These are phyloP conservation scores for Lipomyces yamadae DNA, from an alignment of 805 yeast genomes.

Conservation along the genomic window DNA sequence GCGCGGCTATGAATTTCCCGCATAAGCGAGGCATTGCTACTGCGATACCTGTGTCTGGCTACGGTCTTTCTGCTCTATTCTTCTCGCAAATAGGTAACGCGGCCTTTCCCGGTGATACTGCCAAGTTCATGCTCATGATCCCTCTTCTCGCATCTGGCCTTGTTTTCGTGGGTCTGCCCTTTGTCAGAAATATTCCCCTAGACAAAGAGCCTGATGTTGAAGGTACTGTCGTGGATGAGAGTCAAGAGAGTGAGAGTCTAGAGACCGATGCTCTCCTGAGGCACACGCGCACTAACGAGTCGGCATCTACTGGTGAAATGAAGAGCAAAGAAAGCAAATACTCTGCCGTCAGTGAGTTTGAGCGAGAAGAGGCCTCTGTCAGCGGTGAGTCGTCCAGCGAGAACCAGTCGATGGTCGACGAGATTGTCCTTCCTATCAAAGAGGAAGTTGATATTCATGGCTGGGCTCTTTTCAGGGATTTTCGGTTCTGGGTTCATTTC, in stretches of 20 bases:
- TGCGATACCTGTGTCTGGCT: conserved; percentile 72
- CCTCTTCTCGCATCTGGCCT: conserved; percentile 37
- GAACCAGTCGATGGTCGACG: conserved; percentile 28
- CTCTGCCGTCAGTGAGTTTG: conserved; percentile 31
- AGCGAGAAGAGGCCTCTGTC: conserved; percentile 8
- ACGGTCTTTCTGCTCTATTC: conserved; percentile 74
- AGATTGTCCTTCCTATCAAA: conserved; percentile 13
- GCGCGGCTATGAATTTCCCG: conserved; percentile 74
- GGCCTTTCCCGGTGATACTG: conserved; percentile 63
- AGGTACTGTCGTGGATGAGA: conserved; percentile 20
- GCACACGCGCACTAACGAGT: conserved; percentile 17
- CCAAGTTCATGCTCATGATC: conserved; percentile 48
- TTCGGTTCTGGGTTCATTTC: conserved; percentile 58
- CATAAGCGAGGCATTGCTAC: conserved; percentile 73
- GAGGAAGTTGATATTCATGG: conserved; percentile 37
- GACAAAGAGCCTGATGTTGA: conserved; percentile 30
- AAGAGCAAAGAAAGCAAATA: conserved; percentile 21
- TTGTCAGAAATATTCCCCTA: conserved; percentile 34
- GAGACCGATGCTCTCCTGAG: conserved; percentile 36
- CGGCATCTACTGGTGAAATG: conserved; percentile 12
- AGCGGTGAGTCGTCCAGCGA: conserved; percentile 11
- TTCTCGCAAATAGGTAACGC: conserved; percentile 61
- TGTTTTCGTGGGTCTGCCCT: conserved; percentile 37
- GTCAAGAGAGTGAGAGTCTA: conserved; percentile 12
- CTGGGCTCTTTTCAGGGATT: conserved; percentile 30